phyloP scores from a whole-genome alignment of 768 basidiomycete species.

The Auriscalpium microsporum region DNA sequence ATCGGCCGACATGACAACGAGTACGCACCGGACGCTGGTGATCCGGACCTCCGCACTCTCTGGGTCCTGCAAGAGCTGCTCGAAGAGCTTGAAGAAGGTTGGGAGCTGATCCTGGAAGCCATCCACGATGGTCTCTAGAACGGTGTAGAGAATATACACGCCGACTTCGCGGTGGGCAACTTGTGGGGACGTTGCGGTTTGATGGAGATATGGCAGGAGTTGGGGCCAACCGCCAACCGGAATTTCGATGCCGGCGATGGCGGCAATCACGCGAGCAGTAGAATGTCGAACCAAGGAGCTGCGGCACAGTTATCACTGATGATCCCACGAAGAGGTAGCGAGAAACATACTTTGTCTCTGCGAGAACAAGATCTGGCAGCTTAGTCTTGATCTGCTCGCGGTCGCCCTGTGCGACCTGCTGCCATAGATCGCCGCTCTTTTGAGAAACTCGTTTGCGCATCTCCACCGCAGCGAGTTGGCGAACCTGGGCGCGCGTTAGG shows the following conservation, averaged over 20 bases:
- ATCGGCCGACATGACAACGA: neutral
- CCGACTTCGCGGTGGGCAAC: constrained; percentile 86
- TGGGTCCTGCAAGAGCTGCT: constrained; percentile 62
- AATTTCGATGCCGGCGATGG: constrained; percentile 86
- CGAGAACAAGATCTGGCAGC: constrained; percentile 68
- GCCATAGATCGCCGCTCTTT: constrained; percentile 80
- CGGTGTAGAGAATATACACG: constrained; percentile 80
- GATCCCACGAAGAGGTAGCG: constrained; percentile 4
- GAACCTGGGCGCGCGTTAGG: constrained; percentile 46
- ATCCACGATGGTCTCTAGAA: constrained; percentile 87
- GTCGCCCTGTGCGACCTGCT: constrained; percentile 51
- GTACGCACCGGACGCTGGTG: constrained; percentile 67
- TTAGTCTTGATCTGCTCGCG: constrained; percentile 81
- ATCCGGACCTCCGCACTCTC: constrained; percentile 87
- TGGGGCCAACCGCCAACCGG: constrained; percentile 72
- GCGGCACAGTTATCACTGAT: constrained; percentile 12
- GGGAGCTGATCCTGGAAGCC: constrained; percentile 73
- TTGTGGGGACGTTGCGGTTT: constrained; percentile 59
- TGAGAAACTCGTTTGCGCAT: constrained; percentile 84
- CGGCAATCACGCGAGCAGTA: constrained; percentile 84
- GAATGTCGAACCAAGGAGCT: constrained; percentile 91
- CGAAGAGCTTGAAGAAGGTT: constrained; percentile 75
- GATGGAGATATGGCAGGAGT: constrained; percentile 81
- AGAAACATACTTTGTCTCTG: constrained; percentile 62
- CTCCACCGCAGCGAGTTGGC: constrained; percentile 95